A percentile compares a stretch with the other conserved stretches of the same genome.
Conservation (phyloP, 192 early-diverging fungal genomes). For the Haplosporangium gracile region DNA sequence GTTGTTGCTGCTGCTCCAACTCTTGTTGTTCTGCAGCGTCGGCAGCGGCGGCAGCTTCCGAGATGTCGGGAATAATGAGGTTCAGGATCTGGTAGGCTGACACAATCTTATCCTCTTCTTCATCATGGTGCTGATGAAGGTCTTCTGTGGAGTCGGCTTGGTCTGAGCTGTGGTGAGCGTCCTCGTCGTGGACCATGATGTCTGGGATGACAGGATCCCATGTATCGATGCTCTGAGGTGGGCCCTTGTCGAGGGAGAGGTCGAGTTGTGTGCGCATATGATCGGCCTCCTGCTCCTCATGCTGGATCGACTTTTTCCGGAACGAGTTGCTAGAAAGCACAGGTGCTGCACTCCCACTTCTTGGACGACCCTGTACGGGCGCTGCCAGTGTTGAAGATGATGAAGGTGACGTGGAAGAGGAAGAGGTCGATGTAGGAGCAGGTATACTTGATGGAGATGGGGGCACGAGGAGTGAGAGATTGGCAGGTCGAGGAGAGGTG, state of each 20-base stretch:
- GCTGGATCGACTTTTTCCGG: neutral
- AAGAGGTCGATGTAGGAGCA: neutral
- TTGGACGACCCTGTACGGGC: constrained; percentile 16
- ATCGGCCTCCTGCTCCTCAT: constrained; percentile 22
- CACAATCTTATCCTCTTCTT: constrained; percentile 56
- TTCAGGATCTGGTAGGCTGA: constrained; percentile 44
- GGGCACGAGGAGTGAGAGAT: constrained; percentile 31
- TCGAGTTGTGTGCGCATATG: constrained; percentile 35
- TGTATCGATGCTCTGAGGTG: constrained; percentile 45
- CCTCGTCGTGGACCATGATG: constrained; percentile 48
- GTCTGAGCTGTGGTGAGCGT: constrained; percentile 1
- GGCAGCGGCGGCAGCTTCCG: constrained; percentile 40
- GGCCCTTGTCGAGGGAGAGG: constrained; percentile 47
- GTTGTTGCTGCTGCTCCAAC: constrained; percentile 34
- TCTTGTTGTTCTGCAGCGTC: constrained; percentile 44
- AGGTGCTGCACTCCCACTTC: constrained; percentile 48
- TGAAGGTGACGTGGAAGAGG: neutral
- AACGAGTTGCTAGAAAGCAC: constrained; percentile 12
- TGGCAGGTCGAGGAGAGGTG: constrained; percentile 48
- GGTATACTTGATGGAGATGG: constrained; percentile 23
- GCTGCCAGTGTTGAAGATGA: constrained; percentile 12
- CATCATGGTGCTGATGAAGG: constrained; percentile 16
- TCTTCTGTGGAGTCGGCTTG: neutral
- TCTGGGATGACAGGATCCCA: constrained; percentile 55
- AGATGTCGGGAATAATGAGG: constrained; percentile 54